Evolutionary conservation across 495 filamentous ascomycete genomes (phyloP).

Genomic region (Tuber umbilicatum): DNA sequence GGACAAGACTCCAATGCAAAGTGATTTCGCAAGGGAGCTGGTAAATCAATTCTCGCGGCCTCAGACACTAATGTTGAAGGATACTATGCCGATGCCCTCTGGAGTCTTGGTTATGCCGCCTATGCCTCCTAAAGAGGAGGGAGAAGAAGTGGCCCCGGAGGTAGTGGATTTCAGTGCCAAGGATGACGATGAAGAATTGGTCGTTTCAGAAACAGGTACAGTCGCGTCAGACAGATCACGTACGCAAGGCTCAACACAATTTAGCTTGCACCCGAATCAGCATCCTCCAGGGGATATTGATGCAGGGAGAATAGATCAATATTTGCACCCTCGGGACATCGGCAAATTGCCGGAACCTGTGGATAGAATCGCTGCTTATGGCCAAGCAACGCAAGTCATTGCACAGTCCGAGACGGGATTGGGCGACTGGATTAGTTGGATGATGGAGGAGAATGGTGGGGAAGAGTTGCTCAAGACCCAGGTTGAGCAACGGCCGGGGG

Average conservation of each 20-base stretch:
- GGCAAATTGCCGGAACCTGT: constrained; percentile 14
- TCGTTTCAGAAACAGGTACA: background rate
- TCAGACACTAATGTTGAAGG: constrained; percentile 41
- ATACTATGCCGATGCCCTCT: constrained; percentile 41
- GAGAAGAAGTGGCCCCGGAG: constrained; percentile 37
- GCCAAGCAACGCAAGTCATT: constrained; percentile 27
- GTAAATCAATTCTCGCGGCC: constrained; percentile 39
- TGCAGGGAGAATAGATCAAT: constrained; percentile 8
- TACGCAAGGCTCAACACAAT: background rate
- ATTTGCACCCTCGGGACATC: constrained; percentile 27
- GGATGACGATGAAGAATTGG: constrained; percentile 30
- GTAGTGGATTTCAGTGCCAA: constrained; percentile 39
- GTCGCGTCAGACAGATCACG: background rate
- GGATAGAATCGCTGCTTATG: constrained; percentile 33
- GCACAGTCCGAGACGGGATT: constrained; percentile 15
- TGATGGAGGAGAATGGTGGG: constrained; percentile 38
- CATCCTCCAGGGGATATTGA: background rate
- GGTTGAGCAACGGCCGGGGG: constrained; percentile 8
- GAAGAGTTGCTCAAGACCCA: constrained; percentile 18
- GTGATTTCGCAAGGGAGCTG: constrained; percentile 34
- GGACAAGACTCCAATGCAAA: constrained; percentile 29
- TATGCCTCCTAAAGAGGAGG: constrained; percentile 36
- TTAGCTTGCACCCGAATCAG: background rate
- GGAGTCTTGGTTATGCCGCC: constrained; percentile 36
- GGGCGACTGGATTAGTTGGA: constrained; percentile 30